A percentile compares a stretch with the other conserved stretches of the same genome.
Conservation (phyloP, 2,329 filamentous ascomycete genomes). For the Sporothrix schenckii region DNA sequence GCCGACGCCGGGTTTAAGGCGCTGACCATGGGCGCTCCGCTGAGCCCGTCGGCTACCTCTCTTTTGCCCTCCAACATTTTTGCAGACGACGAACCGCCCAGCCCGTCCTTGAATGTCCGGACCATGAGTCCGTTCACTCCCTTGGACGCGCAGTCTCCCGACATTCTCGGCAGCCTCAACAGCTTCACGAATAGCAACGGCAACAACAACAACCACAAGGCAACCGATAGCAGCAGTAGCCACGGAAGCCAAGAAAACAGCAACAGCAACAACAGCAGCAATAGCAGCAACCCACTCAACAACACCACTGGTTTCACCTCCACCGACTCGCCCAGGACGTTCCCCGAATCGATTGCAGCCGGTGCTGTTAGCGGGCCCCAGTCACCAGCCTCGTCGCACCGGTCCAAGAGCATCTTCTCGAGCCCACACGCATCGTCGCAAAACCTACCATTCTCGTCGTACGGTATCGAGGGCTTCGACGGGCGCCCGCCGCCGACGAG, state of each 20-base stretch:
- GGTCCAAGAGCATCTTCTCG: conserved; percentile 60
- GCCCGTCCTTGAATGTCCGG: conserved; percentile 44
- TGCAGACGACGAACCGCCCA: conserved; percentile 61
- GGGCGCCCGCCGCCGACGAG: conserved; percentile 47
- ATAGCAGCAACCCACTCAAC: conserved; percentile 15
- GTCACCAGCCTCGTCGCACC: conserved; percentile 63
- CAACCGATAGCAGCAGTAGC: conserved; percentile 27
- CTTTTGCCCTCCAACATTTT: conserved; percentile 69
- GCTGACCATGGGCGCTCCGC: conserved; percentile 66
- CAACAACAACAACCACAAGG: conserved; percentile 7
- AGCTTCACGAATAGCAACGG: conserved; percentile 11
- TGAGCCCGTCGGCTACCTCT: conserved; percentile 75
- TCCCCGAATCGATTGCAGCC: conserved; percentile 23
- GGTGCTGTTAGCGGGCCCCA: conserved; percentile 51
- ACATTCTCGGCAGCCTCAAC: conserved; percentile 18
- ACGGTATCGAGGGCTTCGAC: conserved; percentile 52
- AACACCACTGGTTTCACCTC: neutral
- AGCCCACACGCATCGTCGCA: conserved; percentile 65
- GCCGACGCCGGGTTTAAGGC: conserved; percentile 58
- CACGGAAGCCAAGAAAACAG: conserved; percentile 25
- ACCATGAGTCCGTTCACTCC: conserved; percentile 46
- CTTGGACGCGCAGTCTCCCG: conserved; percentile 35
- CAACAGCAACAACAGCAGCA: conserved; percentile 5
- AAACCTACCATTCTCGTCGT: conserved; percentile 59
- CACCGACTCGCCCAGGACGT: conserved; percentile 22